Evolutionary conservation across 2,329 filamentous ascomycete genomes (phyloP).

Genomic region (Cordyceps tenuipes): DNA sequence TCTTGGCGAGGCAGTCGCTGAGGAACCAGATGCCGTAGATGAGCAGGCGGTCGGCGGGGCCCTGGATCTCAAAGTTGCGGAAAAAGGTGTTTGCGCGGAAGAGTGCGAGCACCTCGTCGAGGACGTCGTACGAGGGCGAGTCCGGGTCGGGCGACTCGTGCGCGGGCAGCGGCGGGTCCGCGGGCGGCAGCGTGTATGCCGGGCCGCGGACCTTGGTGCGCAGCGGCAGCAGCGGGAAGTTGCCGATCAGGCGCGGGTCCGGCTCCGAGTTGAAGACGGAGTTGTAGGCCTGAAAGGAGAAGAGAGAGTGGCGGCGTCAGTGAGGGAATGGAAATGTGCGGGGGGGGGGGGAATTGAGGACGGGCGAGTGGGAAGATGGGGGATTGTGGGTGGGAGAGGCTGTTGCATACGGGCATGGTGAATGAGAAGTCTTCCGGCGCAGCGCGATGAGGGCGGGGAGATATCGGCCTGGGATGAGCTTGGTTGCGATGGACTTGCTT

Average conservation of each 20-base stretch:
- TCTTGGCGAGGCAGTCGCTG: constrained; percentile 81
- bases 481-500: neutral
- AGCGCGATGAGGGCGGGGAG: neutral
- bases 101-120: constrained; percentile 85
- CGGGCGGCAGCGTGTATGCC: constrained; percentile 70
- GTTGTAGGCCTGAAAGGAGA: constrained; percentile 71
- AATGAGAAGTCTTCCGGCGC: constrained; percentile 10
- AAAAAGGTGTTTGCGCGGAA: constrained; percentile 99
- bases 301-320: neutral
- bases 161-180: constrained; percentile 47
- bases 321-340: neutral
- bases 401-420: constrained; percentile 17
- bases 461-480: neutral
- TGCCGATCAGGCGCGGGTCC: constrained; percentile 60
- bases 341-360: neutral
- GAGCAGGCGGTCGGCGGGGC: constrained; percentile 83
- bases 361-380: neutral
- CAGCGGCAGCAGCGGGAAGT: constrained; percentile 89
- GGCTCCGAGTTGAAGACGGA: constrained; percentile 88
- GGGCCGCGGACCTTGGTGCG: constrained; percentile 94
- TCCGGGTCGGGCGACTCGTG: constrained; percentile 68
- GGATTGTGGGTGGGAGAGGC: neutral
- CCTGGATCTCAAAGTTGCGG: constrained; percentile 98
- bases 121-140: constrained; percentile 87
- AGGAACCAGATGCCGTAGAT: constrained; percentile 96